Evolutionary conservation across 768 basidiomycete genomes (phyloP).

Genomic region (Porpolomopsis calyptriformis): DNA sequence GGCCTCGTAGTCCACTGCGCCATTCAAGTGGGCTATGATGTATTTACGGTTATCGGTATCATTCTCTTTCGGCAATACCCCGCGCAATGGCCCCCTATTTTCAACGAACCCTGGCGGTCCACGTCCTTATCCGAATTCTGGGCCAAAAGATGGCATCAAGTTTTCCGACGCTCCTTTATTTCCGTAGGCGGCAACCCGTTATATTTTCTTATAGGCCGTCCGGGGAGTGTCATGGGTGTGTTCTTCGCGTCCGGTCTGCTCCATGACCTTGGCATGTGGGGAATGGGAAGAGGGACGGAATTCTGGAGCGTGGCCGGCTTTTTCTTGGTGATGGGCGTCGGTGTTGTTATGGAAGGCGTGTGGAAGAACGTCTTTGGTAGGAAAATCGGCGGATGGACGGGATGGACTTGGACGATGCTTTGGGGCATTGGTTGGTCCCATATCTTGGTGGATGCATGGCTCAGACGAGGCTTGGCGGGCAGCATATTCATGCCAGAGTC

Average conservation of each 20-base stretch:
- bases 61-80: constrained; percentile 38
- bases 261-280: constrained; percentile 49
- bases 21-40: constrained; percentile 34
- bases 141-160: constrained; percentile 59
- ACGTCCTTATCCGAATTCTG: constrained; percentile 56
- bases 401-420: constrained; percentile 39
- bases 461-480: constrained; percentile 30
- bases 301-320: constrained; percentile 34
- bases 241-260: constrained; percentile 52
- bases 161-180: constrained; percentile 50
- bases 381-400: constrained; percentile 36
- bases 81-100: constrained; percentile 53
- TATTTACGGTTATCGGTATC: constrained; percentile 33
- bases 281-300: constrained; percentile 45
- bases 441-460: constrained; percentile 41
- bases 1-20: constrained; percentile 36
- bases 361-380: constrained; percentile 37
- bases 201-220: constrained; percentile 32
- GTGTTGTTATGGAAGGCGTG: constrained; percentile 36
- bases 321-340: constrained; percentile 49
- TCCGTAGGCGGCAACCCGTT: constrained; percentile 38
- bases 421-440: constrained; percentile 42
- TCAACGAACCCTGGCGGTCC: constrained; percentile 44
- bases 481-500: constrained; percentile 28
- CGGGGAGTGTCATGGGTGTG: constrained; percentile 42